These are phyloP conservation scores for Diospyros kaki DNA, from an alignment of 148 eudicot genomes.

Conservation along the genomic window DNA sequence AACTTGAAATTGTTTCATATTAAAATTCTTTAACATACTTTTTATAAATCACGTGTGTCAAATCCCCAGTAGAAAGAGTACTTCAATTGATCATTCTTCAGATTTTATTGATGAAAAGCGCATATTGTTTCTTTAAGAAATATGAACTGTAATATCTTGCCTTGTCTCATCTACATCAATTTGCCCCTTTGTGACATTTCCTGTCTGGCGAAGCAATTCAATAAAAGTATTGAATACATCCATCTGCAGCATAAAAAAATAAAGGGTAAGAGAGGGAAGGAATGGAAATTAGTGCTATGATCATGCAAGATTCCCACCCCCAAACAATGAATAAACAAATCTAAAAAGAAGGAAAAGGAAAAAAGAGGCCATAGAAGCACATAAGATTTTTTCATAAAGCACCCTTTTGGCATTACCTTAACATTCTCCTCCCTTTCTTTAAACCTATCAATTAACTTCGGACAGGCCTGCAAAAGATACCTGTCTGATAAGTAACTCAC, in stretches of 20 bases:
- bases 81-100: too few relatives aligned
- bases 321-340: background rate
- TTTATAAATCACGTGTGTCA: too few relatives aligned
- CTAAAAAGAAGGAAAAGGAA: background rate
- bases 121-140: background rate
- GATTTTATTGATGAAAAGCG: too few relatives aligned
- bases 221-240: slow-evolving; percentile 94
- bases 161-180: slow-evolving; percentile 70
- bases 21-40: too few relatives aligned
- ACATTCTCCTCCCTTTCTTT: slow-evolving; percentile 97
- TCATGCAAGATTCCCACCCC: background rate
- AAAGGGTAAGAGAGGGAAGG: background rate
- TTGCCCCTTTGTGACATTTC: slow-evolving; percentile 89
- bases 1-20: too few relatives aligned
- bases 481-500: background rate
- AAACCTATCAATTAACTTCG: slow-evolving; percentile 91
- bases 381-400: background rate
- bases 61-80: too few relatives aligned
- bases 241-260: slow-evolving; percentile 53
- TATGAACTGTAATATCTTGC: slow-evolving; percentile 32
- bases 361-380: background rate
- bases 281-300: background rate
- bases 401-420: slow-evolving; percentile 44
- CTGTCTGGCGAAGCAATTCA: slow-evolving; percentile 93
- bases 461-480: slow-evolving; percentile 63